Conservation (phyloP, 768 basidiomycete species). For the Auricularia sp. region DNA sequence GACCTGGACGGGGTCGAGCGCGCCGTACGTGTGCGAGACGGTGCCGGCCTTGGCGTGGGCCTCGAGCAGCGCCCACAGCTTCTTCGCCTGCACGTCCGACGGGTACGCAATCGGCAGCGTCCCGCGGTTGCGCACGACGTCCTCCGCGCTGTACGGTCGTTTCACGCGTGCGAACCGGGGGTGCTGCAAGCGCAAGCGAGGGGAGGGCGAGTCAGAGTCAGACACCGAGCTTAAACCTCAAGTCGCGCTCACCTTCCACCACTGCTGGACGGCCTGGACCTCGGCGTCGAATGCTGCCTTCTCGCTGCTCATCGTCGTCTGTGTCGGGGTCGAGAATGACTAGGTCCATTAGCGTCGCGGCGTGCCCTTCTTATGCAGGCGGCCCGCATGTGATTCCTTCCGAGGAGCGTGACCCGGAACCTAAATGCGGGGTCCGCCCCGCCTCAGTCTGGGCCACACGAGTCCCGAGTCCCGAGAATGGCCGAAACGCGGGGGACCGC, state of each 20-base stretch:
- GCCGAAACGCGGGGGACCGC: no score
- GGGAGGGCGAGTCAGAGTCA: not conserved
- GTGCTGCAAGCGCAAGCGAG: slow-evolving; percentile 35
- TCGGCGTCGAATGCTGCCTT: slow-evolving; percentile 62
- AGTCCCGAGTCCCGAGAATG: no score
- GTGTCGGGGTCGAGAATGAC: no score
- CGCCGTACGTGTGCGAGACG: slow-evolving; percentile 94
- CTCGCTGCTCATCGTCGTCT: slow-evolving; percentile 14
- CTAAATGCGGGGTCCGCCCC: no score
- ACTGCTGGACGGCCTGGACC: slow-evolving; percentile 75
- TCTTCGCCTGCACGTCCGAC: slow-evolving; percentile 76
- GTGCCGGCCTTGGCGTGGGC: slow-evolving; percentile 70
- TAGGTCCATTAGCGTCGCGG: no score
- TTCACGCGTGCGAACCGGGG: slow-evolving; percentile 80
- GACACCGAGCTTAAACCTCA: not conserved
- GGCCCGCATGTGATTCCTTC: no score
- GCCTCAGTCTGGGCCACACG: no score
- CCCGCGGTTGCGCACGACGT: slow-evolving; percentile 91
- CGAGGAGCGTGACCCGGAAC: no score
- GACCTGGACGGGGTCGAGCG: slow-evolving; percentile 96
- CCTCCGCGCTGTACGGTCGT: slow-evolving; percentile 85
- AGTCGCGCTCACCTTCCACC: slow-evolving; percentile 69
- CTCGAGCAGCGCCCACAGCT: slow-evolving; percentile 66
- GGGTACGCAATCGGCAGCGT: slow-evolving; percentile 80
- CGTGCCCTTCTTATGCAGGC: no score